These are phyloP conservation scores for Cordyceps cateniannulata DNA, from an alignment of 2,329 filamentous ascomycete genomes.

Conservation along the genomic window DNA sequence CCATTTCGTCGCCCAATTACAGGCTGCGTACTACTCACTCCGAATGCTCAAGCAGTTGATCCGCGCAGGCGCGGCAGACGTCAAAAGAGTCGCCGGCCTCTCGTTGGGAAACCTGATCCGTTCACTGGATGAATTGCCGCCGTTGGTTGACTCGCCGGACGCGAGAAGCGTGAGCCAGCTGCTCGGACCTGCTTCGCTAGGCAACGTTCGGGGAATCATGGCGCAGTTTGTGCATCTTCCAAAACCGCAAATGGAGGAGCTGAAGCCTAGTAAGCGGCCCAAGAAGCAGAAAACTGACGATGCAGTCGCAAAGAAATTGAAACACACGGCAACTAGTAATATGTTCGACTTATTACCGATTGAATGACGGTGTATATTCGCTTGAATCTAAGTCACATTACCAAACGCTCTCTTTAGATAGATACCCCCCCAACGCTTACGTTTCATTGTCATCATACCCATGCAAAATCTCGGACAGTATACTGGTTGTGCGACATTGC, in stretches of 20 bases:
- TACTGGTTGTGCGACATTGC: background rate
- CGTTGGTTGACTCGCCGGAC: conserved; percentile 21
- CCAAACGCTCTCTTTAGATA: background rate
- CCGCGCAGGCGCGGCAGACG: conserved; percentile 11
- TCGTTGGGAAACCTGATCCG: conserved; percentile 10
- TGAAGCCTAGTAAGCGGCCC: background rate
- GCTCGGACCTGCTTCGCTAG: background rate
- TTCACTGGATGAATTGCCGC: conserved; percentile 21
- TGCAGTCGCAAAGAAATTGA: background rate
- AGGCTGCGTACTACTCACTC: conserved; percentile 40
- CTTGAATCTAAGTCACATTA: background rate
- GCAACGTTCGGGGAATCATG: background rate
- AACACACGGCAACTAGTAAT: background rate
- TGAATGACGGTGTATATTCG: background rate
- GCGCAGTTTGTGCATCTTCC: conserved; percentile 16
- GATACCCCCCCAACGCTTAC: background rate
- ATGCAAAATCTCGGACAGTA: background rate
- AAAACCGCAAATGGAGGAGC: background rate
- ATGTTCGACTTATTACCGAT: conserved; percentile 4
- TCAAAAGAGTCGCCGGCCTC: background rate
- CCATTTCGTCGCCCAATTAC: conserved; percentile 56
- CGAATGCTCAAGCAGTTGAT: conserved; percentile 34
- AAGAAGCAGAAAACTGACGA: background rate
- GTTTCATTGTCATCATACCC: background rate
- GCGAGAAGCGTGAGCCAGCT: conserved; percentile 13